A percentile compares a stretch with the other conserved stretches of the same genome.
Conservation (phyloP, 768 basidiomycete genomes). For the Termitomyces titanicus region DNA sequence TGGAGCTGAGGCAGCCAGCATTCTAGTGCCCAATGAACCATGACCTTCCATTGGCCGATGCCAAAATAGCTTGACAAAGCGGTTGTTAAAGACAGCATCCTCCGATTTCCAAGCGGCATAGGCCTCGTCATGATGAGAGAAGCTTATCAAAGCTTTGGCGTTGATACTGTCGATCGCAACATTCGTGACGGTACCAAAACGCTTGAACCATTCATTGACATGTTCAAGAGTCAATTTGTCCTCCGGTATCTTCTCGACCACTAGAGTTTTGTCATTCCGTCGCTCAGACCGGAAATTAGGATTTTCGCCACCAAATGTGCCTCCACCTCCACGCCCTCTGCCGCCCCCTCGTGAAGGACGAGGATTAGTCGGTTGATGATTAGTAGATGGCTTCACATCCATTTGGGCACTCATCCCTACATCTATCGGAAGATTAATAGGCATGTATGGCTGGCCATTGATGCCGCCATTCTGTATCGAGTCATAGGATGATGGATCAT, state of each 20-base stretch:
- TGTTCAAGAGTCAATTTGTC: constrained; percentile 74
- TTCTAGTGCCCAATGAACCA: constrained; percentile 71
- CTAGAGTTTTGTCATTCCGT: constrained; percentile 75
- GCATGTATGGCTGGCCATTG: constrained; percentile 20
- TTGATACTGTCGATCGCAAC: constrained; percentile 78
- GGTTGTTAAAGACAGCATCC: constrained; percentile 91
- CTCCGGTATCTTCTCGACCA: constrained; percentile 92
- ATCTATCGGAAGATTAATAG: constrained; percentile 27
- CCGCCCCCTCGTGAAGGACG: constrained; percentile 31
- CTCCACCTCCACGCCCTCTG: constrained; percentile 47
- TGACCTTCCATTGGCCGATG: constrained; percentile 91
- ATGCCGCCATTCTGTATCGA: constrained; percentile 20
- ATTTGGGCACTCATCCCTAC: constrained; percentile 26
- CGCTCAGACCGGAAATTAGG: constrained; percentile 65
- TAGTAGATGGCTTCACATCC: constrained; percentile 31
- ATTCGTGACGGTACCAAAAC: constrained; percentile 89
- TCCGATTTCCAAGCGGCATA: constrained; percentile 89
- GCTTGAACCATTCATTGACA: constrained; percentile 87
- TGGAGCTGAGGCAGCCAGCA: constrained; percentile 79
- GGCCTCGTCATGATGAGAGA: constrained; percentile 79
- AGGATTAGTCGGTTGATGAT: constrained; percentile 22
- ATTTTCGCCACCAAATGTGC: constrained; percentile 62
- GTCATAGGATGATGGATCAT: constrained; percentile 4
- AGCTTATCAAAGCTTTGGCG: constrained; percentile 85
- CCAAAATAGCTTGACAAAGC: constrained; percentile 96